Base-by-base conservation (phyloP, 495 filamentous ascomycete genomes). In the Darksidea phi region DNA sequence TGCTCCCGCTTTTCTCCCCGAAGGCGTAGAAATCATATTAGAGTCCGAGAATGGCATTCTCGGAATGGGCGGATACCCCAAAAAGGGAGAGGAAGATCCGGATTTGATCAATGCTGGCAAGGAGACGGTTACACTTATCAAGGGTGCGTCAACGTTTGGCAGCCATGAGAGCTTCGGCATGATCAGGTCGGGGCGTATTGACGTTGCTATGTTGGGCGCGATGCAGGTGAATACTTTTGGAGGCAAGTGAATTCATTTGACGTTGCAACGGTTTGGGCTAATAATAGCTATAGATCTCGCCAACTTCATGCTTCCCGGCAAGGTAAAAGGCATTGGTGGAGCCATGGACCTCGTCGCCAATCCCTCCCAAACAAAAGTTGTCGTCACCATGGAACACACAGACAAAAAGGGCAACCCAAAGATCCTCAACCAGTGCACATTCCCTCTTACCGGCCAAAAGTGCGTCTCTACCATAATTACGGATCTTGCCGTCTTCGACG, bases 81-180 rank as follows among this genome's bases (percentile, higher is more conserved):
- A 77, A 67, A 83, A 86, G 76, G 91, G 90, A 15, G 70, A 85
- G 66, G 91, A 95, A 72, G 91, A 96, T 67, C 79, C 91, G 1
- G 91, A 96, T 76, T 82, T 96, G n/a, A 96, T 96, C 80, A 96
- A 96, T 63, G 91, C 91, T 23, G 91, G 91, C 34, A 96, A 96
- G 77, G 91, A 96, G 76, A 96, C 91, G 1, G 90, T 96, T 7
- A 96, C 91, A 1, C 80, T 96, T 23, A 82, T 84, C 21, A 83
- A 86, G 0, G 91, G 91, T 37, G 90, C 91, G 0, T 77, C 88
- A 15, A 84, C 86, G 48, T 96, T 96, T 58, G 90, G 90, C 49
- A 88, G 84, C 63, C 90, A 95, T 66, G 91, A 96, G 80, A 88
- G 84, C 68, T 96, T 96, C 67, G 91, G 90, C 66, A 96, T 96